These are phyloP conservation scores for Fusarium sp. DNA, from an alignment of 2,329 filamentous ascomycete species.

Conservation along the genomic window DNA sequence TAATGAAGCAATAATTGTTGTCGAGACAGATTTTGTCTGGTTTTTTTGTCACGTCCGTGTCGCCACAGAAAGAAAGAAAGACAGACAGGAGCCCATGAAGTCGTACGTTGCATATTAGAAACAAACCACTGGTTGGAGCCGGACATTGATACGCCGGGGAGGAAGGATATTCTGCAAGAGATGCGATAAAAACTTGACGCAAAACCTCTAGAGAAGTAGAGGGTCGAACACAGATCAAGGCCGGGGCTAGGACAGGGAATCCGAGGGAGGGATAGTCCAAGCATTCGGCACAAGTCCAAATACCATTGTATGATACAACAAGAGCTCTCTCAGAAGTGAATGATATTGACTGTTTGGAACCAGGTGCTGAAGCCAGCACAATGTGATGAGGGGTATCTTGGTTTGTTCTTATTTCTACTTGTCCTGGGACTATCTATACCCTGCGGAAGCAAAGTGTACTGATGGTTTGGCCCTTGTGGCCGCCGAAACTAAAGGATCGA, in stretches of 20 bases:
- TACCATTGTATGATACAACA: slow-evolving; percentile 50
- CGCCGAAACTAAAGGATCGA: slow-evolving; percentile 90
- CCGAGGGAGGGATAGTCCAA: slow-evolving; percentile 29
- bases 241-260: slow-evolving; percentile 16
- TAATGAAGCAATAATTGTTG: slow-evolving; percentile 71
- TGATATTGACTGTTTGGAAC: slow-evolving; percentile 35
- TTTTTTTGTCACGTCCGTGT: slow-evolving; percentile 41
- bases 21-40: slow-evolving; percentile 44
- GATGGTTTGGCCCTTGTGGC: slow-evolving; percentile 88
- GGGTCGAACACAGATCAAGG: slow-evolving; percentile 6
- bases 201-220: slow-evolving; percentile 16
- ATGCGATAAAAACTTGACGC: slow-evolving; percentile 18
- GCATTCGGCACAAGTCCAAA: slow-evolving; percentile 38
- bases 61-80: slow-evolving; percentile 30
- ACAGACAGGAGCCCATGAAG: slow-evolving; percentile 36
- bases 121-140: slow-evolving; percentile 30
- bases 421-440: slow-evolving; percentile 24
- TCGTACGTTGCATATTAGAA: slow-evolving; percentile 49
- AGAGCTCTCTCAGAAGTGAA: slow-evolving; percentile 46
- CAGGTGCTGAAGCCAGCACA: slow-evolving; percentile 34
- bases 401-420: slow-evolving; percentile 9
- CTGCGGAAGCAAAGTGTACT: slow-evolving; percentile 86
- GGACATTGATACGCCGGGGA: slow-evolving; percentile 22
- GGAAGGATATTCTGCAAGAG: slow-evolving; percentile 27
- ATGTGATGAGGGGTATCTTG: slow-evolving; percentile 34